These are phyloP conservation scores for Starmera quercuum DNA, from an alignment of 805 yeast genomes.

Conservation along the genomic window DNA sequence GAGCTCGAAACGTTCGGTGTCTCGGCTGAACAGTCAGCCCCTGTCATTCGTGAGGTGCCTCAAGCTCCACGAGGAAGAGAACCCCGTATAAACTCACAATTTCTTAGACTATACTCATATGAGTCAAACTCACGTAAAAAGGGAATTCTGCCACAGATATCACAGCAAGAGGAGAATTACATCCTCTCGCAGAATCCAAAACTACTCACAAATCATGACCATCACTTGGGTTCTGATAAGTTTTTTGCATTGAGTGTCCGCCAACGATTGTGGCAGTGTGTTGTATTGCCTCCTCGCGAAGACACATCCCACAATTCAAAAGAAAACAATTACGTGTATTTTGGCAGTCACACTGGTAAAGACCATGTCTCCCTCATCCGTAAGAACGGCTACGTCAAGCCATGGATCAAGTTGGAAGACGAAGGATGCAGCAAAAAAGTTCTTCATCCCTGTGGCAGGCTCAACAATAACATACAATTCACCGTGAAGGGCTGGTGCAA, in stretches of 20 bases:
- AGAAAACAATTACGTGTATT: conserved; percentile 14
- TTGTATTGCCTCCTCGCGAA: conserved; percentile 42
- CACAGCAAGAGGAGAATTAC: conserved; percentile 25
- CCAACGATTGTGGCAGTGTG: conserved; percentile 46
- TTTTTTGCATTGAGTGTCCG: conserved; percentile 35
- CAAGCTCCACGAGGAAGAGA: conserved; percentile 29
- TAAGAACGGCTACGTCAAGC: conserved; percentile 13
- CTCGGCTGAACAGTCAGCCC: conserved; percentile 9
- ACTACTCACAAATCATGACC: neutral
- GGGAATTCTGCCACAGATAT: conserved; percentile 24
- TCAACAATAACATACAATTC: conserved; percentile 15
- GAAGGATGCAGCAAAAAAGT: conserved; percentile 5
- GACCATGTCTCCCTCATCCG: conserved; percentile 13
- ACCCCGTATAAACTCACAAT: conserved; percentile 41
- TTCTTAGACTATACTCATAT: conserved; percentile 41
- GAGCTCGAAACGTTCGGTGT: conserved; percentile 20
- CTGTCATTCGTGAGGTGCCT: neutral
- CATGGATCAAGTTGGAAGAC: conserved; percentile 22
- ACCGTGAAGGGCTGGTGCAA: conserved; percentile 23
- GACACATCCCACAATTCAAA: conserved; percentile 21
- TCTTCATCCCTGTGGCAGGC: conserved; percentile 14
- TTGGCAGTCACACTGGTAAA: conserved; percentile 2
- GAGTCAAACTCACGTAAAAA: conserved; percentile 35
- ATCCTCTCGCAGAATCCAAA: conserved; percentile 14
- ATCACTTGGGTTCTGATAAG: conserved; percentile 12